These are phyloP conservation scores for Nakaseomyces nivariensis DNA, from an alignment of 1,139 yeast species.

Conservation along the genomic window DNA sequence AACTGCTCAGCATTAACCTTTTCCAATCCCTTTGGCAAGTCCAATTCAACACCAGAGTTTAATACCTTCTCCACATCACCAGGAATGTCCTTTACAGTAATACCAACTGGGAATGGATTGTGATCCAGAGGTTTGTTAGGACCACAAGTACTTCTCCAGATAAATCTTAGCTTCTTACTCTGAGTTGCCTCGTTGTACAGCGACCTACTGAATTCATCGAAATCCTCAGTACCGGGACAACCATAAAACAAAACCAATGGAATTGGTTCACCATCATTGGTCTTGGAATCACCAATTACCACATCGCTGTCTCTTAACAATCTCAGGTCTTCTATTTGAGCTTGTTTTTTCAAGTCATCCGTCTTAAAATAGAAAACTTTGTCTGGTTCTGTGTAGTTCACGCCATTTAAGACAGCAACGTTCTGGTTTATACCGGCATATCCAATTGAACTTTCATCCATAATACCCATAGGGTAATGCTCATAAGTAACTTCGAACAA, in stretches of 20 bases:
- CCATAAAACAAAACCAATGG: slow-evolving; percentile 41
- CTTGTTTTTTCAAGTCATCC: slow-evolving; percentile 20
- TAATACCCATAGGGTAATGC: slow-evolving; percentile 18
- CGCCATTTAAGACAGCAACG: slow-evolving; percentile 21
- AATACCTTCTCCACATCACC: not conserved
- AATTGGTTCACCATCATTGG: slow-evolving; percentile 5
- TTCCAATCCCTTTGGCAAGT: slow-evolving; percentile 10
- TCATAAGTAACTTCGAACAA: slow-evolving; percentile 10
- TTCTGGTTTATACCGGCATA: slow-evolving; percentile 7
- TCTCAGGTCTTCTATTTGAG: slow-evolving; percentile 11
- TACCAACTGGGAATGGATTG: slow-evolving; percentile 2
- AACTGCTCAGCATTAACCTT: slow-evolving; percentile 27
- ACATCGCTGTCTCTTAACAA: slow-evolving; percentile 12
- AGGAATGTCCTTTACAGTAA: not conserved
- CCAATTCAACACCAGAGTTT: slow-evolving; percentile 1
- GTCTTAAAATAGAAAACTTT: slow-evolving; percentile 27
- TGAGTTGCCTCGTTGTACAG: slow-evolving; percentile 49
- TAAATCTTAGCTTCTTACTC: slow-evolving; percentile 56
- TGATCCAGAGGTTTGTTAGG: slow-evolving; percentile 4
- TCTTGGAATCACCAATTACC: slow-evolving; percentile 17
- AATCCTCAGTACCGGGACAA: slow-evolving; percentile 35
- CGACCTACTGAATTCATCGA: slow-evolving; percentile 48
- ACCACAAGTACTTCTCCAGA: slow-evolving; percentile 60
- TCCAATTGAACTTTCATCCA: slow-evolving; percentile 6
- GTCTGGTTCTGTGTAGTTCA: slow-evolving; percentile 18